Percentiles rank a stretch among this genome's conserved stretches.
Evolutionary conservation across 2,329 filamentous ascomycete genomes (phyloP).

Genomic region (Hypoxylon sp.): DNA sequence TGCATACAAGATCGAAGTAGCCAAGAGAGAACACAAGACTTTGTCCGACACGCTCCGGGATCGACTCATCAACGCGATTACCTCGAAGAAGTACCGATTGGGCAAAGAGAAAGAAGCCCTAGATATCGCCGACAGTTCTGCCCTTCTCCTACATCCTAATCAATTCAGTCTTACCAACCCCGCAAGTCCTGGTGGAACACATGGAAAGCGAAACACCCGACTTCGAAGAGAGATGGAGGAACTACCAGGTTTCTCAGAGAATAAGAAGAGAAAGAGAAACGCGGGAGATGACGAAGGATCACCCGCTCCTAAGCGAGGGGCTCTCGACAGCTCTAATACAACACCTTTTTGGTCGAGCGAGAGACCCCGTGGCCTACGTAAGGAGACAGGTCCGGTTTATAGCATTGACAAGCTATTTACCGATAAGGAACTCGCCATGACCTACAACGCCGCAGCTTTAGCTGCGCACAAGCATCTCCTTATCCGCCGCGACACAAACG

Average conservation of each 20-base stretch:
- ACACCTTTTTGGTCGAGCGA: slow-evolving; percentile 76
- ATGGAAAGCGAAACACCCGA: slow-evolving; percentile 74
- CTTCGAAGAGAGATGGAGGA: slow-evolving; percentile 74
- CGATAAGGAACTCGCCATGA: slow-evolving; percentile 77
- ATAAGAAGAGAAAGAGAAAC: slow-evolving; percentile 75
- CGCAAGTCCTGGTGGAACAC: slow-evolving; percentile 73
- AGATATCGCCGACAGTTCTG: slow-evolving; percentile 76
- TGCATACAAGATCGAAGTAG: slow-evolving; percentile 74
- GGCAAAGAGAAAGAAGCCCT: slow-evolving; percentile 77
- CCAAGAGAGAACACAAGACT: slow-evolving; percentile 72
- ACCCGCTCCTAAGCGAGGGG: slow-evolving; percentile 70
- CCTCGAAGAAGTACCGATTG: slow-evolving; percentile 74
- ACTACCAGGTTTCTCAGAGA: slow-evolving; percentile 67
- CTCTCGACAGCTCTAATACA: slow-evolving; percentile 69
- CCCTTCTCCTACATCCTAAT: slow-evolving; percentile 76
- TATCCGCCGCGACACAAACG: slow-evolving; percentile 69
- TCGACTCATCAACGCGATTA: slow-evolving; percentile 76
- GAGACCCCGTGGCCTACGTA: slow-evolving; percentile 67
- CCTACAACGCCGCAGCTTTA: slow-evolving; percentile 74
- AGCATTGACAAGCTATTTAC: slow-evolving; percentile 80
- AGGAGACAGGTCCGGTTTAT: slow-evolving; percentile 72
- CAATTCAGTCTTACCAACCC: slow-evolving; percentile 78
- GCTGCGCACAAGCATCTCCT: slow-evolving; percentile 75
- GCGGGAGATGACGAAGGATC: slow-evolving; percentile 73
- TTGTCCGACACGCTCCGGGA: slow-evolving; percentile 74